A percentile compares a stretch with the other conserved stretches of the same genome.
Conservation (phyloP, 148 eudicot species). For the Vaccinium corymbosum region DNA sequence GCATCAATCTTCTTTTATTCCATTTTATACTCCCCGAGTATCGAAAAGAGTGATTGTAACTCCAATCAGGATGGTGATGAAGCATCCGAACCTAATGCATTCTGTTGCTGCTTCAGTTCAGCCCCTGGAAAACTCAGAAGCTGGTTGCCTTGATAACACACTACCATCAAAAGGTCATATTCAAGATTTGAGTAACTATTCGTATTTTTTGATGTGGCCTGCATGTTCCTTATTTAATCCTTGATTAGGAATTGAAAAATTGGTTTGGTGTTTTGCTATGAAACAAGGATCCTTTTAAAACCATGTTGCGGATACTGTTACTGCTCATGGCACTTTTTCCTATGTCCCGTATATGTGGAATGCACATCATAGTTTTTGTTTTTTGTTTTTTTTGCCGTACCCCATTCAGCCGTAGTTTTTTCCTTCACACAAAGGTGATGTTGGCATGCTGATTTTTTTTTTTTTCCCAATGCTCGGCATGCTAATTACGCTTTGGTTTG, state of each 20-base stretch:
- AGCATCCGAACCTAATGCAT: slow-evolving; percentile 33
- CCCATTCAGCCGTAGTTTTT: background rate
- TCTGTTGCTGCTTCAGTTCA: slow-evolving; percentile 50
- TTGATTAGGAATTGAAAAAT: background rate
- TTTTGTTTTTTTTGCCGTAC: background rate
- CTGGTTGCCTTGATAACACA: slow-evolving; percentile 55
- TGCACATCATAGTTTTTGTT: background rate
- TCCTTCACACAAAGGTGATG: background rate
- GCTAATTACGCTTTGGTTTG: background rate
- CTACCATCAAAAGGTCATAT: slow-evolving; percentile 74
- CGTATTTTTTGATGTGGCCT: background rate
- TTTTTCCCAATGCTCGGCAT: background rate
- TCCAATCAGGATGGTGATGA: slow-evolving; percentile 35
- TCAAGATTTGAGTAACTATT: background rate
- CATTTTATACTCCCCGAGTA: slow-evolving; percentile 25
- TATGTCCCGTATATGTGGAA: background rate
- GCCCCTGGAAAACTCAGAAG: slow-evolving; percentile 44
- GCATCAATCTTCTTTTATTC: slow-evolving; percentile 25
- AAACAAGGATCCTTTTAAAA: background rate
- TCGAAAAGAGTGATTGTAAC: slow-evolving; percentile 25
- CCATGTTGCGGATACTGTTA: background rate
- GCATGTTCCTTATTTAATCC: background rate
- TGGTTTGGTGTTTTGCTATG: background rate
- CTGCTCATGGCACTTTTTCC: background rate
- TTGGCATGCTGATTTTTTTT: background rate